Percentiles rank a stretch among this genome's conserved stretches.
These are phyloP conservation scores for Colletotrichum sp. DNA, from an alignment of 2,329 filamentous ascomycete genomes.

Conservation along the genomic window DNA sequence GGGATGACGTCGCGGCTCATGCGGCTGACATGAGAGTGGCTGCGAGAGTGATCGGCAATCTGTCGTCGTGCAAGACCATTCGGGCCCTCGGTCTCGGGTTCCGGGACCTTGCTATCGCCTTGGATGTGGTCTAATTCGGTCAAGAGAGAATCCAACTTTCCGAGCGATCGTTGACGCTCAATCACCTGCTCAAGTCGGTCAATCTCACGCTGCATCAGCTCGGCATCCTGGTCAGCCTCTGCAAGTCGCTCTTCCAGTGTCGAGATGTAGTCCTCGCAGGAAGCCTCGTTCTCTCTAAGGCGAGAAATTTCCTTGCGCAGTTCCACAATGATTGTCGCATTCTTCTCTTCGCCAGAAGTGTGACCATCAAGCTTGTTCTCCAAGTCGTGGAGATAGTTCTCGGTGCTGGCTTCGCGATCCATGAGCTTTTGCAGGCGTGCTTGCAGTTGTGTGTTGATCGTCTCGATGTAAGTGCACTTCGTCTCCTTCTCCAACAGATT, in stretches of 20 bases:
- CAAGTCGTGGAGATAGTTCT: slow-evolving; percentile 90
- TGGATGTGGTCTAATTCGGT: slow-evolving; percentile 86
- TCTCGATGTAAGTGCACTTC: slow-evolving; percentile 91
- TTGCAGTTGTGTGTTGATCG: slow-evolving; percentile 88
- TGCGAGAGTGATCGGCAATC: slow-evolving; percentile 57
- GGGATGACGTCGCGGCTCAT: slow-evolving; percentile 60
- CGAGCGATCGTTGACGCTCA: slow-evolving; percentile 91
- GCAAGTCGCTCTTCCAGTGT: slow-evolving; percentile 94
- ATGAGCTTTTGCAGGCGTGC: slow-evolving; percentile 89
- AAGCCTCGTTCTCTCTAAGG: slow-evolving; percentile 86
- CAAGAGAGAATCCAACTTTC: slow-evolving; percentile 90
- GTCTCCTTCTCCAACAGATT: slow-evolving; percentile 90
- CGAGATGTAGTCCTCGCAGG: slow-evolving; percentile 95
- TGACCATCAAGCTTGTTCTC: slow-evolving; percentile 91
- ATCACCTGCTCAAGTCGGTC: slow-evolving; percentile 93
- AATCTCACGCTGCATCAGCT: slow-evolving; percentile 96
- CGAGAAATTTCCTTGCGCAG: slow-evolving; percentile 90
- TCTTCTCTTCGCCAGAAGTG: slow-evolving; percentile 91
- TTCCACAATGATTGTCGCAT: slow-evolving; percentile 82
- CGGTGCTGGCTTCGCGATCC: slow-evolving; percentile 90
- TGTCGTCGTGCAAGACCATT: slow-evolving; percentile 50
- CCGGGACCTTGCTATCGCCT: slow-evolving; percentile 55
- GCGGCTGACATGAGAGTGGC: slow-evolving; percentile 49
- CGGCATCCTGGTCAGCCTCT: slow-evolving; percentile 93
- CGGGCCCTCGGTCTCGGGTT: slow-evolving; percentile 36